These are phyloP conservation scores for Paecilomyces niveus DNA, from an alignment of 2,329 filamentous ascomycete species.

Conservation along the genomic window DNA sequence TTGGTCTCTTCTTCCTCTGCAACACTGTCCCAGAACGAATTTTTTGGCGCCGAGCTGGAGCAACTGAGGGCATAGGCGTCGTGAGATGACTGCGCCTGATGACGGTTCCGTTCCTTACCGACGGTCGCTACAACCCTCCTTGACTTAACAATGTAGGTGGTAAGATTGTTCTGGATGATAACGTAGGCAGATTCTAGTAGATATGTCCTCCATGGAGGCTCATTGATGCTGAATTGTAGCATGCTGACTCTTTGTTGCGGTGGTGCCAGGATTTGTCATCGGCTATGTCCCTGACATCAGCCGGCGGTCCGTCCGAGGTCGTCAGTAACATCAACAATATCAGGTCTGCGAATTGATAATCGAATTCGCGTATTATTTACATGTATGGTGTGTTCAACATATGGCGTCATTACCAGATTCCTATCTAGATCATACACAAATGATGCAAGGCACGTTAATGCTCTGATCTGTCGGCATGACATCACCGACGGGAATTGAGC, in stretches of 20 bases:
- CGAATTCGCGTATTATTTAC: neutral
- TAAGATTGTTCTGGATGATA: neutral
- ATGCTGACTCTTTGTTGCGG: no score
- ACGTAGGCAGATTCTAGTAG: neutral
- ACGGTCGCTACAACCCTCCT: slow-evolving; percentile 51
- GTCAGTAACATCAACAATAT: no score
- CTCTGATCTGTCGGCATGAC: neutral
- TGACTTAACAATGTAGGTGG: neutral
- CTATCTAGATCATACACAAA: neutral
- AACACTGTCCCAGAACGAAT: slow-evolving; percentile 55
- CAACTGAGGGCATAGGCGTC: slow-evolving; percentile 42
- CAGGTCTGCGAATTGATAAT: neutral
- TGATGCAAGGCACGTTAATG: neutral
- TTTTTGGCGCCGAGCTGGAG: slow-evolving; percentile 58
- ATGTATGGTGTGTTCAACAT: neutral
- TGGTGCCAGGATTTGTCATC: neutral
- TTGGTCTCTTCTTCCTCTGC: slow-evolving; percentile 53
- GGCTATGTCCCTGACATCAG: no score
- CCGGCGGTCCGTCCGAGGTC: no score
- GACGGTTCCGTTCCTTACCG: slow-evolving; percentile 60
- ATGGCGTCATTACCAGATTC: neutral
- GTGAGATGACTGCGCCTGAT: slow-evolving; percentile 34
- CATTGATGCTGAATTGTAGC: no score
- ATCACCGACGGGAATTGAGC: neutral
- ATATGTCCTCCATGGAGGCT: neutral